Evolutionary conservation across 768 basidiomycete species (phyloP), one percentile per base, ranked within the genome.

Genomic region (Amanita pallidorosea): DNA sequence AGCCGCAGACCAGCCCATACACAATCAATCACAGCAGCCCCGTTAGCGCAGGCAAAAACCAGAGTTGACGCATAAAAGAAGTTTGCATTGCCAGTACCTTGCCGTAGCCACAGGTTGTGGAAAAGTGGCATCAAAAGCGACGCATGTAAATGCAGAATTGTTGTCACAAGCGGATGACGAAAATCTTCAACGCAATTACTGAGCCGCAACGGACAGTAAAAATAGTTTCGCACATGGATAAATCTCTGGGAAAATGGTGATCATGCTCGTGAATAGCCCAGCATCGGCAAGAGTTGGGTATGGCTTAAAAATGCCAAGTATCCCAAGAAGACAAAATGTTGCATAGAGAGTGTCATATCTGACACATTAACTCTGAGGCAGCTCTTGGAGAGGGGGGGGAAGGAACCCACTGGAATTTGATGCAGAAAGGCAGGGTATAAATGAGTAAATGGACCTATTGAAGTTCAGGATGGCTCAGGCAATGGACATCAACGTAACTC

Each of bases 21-120:
- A 25, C 79, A 80, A 61, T 96, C 95, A 2, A 91, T 70, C 11
- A 93, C 60, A 15, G 85, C 85, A n/a, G 86, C 77, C 0, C 90
- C 92, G 56, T 88, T 85, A 2, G 83, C 86, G 56, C 92, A 75
- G 0, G 91, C 93, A 64, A 93, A 92, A 13, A 99, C 95, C 54
- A 98, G 72, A 2, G 93, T 97, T 3, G 86, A 83, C 0, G 96
- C 96, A 59, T 98, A 99, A 69, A 89, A 97, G 68, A 99, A 99
- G 64, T 98, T 98, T 42, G 95, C 93, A 60, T 99, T 98, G 2
- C 92, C 96, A 5, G 91, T 88, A 1, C 92, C 93, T 51, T 91
- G 85, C 7, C 72, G 73, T 5, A 97, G 76, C 95, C 96, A 99
- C 2, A 98, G 71, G 53, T 88, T 78, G 60, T 95, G 83, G 65